phyloP scores from a whole-genome alignment of 331 rosid species.

The Pyracantha coccinea region DNA sequence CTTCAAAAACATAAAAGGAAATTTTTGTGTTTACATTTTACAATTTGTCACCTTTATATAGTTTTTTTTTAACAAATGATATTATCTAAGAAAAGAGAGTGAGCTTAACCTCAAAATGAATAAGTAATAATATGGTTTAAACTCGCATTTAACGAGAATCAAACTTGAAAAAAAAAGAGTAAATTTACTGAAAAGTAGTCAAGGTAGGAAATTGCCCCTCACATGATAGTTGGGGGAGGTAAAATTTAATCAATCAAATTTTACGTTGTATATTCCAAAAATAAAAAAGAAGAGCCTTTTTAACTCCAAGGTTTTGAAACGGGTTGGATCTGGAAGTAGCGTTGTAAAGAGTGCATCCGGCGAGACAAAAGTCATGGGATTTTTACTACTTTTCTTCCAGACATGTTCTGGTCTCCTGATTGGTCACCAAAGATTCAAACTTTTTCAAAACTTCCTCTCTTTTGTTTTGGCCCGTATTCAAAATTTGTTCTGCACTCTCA shows the following conservation, averaged over 20 bases:
- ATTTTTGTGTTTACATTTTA: too few species aligned
- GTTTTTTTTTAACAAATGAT: too few species aligned
- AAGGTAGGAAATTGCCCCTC: too few species aligned
- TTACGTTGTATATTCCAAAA: too few species aligned
- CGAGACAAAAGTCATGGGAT: neutral
- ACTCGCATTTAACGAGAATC: too few species aligned
- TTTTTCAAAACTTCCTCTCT: neutral
- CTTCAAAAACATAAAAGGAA: too few species aligned
- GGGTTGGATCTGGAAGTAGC: neutral
- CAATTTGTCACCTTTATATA: too few species aligned
- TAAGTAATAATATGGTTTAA: too few species aligned
- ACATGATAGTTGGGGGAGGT: too few species aligned
- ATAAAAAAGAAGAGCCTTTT: neutral
- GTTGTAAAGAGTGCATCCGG: neutral
- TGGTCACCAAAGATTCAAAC: neutral
- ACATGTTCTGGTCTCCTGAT: neutral
- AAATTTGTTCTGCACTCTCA: neutral
- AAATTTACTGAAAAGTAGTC: too few species aligned
- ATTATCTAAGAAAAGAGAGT: fast-evolving
- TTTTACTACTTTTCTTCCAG: neutral
- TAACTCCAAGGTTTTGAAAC: neutral
- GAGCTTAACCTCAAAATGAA: fast-evolving
- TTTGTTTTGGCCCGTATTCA: neutral
- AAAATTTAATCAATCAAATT: too few species aligned
- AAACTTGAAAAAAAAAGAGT: too few species aligned